Base-by-base conservation (phyloP, 305 asterid species). In the Ajuga reptans region DNA sequence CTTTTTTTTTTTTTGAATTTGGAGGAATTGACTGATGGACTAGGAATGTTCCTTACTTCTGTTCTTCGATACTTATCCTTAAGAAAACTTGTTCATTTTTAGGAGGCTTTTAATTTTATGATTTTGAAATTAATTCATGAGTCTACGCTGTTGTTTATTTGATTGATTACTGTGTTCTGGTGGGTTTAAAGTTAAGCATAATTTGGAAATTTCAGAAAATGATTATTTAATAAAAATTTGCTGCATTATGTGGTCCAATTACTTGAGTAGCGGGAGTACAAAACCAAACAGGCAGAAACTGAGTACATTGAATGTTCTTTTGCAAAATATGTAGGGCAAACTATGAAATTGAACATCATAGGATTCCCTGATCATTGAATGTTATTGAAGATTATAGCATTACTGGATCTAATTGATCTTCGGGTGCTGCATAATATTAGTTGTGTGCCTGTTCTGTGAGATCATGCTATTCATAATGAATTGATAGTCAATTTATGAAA, bases 21-120 rank as follows among this genome's bases (percentile, higher is more conserved):
- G 59, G 55, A 31, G 68, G 37, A 58, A 57, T 41, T 6, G 72
- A 46, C 10, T 59, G 12, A 10, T 45, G 57, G 64, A 43, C 66
- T 52, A 42, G 11, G 62, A 18, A 43, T 17, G 41, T 45, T 24
- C 1, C 50, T 68, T 24, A 9, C 6, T 39, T 37, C 27, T 17
- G 2, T 57, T 66, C 64, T 7, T 39, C 15, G 43, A 5, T 37
- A 10, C 3, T 53, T 54, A 62, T 75, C 58, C 50, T 27, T 15
- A 31, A 18, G 14, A 62, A 43, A 55, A 1, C 8, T 62, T 75
- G 63, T 39, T 14, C 43, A 9, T 4, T 34, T 6, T 33, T 36
- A 9, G 64, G 55, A 27, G 43, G 31, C 24, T 66, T 55, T 59
- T 37, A 29, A 59, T 34, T 68, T 51, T 4, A 59, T 56, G 56